Base-by-base conservation (phyloP, 2,329 filamentous ascomycete species). In the Dendryphion nanum region DNA sequence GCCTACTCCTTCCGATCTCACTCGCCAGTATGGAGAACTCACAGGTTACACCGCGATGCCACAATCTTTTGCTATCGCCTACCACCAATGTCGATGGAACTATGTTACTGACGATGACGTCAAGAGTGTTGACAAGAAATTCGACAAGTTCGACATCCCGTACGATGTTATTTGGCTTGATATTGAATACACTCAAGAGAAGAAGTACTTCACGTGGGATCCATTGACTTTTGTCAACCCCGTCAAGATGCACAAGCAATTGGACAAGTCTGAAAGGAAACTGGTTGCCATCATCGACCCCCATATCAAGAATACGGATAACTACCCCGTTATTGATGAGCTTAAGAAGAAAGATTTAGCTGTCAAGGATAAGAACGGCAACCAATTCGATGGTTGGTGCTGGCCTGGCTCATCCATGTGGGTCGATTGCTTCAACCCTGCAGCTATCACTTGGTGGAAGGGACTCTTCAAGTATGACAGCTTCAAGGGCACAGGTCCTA, bases 81-180 rank as follows among this genome's bases (percentile, higher is more conserved):
- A 97, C 67, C 93, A 98, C 61, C 93, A 98, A 66, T 97, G 93
- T 66, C 86, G 93, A 54, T 98, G 93, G 93, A 98, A 98, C 70
- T 98, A 98, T 63, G 84, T 96, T 40, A 94, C 89, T 1, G 91
- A 96, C 55, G 89, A 96, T 48, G 93, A 98, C 67, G 90, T 98
- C 41, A 94, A 87, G 66, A 90, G 97, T 57, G 91, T 98, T 29
- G 90, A 97, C 63, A 83, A 86, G 49, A 95, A 94, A 64, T 95
- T 98, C 72, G 90, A 97, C 72, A 94, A 93, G 71, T 81, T 83
- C 68, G 84, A 88, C 61, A 96, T 98, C 38, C 93, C 93, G 0
- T 98, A 97, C 70, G 93, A 98, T 67, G 87, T 97, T 48, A 98
- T 98, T 57, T 98, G 93, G 93, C 82, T 98, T 14, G 93, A 98